These are phyloP conservation scores for Paecilomyces niveus DNA, from an alignment of 2,329 filamentous ascomycete species.

Conservation along the genomic window DNA sequence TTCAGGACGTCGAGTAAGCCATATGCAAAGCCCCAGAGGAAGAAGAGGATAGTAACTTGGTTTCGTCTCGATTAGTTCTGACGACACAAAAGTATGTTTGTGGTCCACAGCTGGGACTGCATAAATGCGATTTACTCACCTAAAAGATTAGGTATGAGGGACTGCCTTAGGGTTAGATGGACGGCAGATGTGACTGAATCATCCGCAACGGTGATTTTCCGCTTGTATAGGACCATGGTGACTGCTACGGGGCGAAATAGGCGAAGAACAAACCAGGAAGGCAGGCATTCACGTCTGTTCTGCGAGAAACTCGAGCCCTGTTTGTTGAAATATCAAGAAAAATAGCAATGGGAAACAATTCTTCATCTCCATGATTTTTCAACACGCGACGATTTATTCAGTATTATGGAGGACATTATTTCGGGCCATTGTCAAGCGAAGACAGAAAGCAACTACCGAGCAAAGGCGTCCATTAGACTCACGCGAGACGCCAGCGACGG, in stretches of 20 bases:
- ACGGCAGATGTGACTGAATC: slow-evolving; percentile 46
- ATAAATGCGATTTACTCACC: slow-evolving; percentile 1
- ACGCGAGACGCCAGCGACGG: background rate
- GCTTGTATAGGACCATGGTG: slow-evolving; percentile 32
- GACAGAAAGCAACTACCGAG: background rate
- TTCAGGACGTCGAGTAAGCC: slow-evolving; percentile 51
- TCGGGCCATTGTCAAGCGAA: background rate
- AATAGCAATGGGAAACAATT: background rate
- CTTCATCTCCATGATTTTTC: background rate
- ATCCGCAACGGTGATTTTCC: slow-evolving; percentile 22
- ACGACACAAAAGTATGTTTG: too few relatives aligned
- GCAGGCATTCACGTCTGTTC: background rate
- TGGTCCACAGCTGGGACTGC: too few relatives aligned
- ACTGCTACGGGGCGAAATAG: slow-evolving; percentile 13
- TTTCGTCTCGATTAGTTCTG: background rate
- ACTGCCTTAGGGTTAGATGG: slow-evolving; percentile 61
- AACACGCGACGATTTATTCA: background rate
- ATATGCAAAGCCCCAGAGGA: slow-evolving; percentile 57
- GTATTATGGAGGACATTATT: background rate
- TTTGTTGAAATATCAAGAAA: background rate
- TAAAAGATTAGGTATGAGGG: slow-evolving; percentile 58
- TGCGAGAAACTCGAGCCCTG: background rate
- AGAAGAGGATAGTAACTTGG: slow-evolving; percentile 56
- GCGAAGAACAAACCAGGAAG: background rate
- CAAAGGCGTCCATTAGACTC: background rate